phyloP scores from a whole-genome alignment of 1,284 basidiomycete genomes.

The Boletus smithii region DNA sequence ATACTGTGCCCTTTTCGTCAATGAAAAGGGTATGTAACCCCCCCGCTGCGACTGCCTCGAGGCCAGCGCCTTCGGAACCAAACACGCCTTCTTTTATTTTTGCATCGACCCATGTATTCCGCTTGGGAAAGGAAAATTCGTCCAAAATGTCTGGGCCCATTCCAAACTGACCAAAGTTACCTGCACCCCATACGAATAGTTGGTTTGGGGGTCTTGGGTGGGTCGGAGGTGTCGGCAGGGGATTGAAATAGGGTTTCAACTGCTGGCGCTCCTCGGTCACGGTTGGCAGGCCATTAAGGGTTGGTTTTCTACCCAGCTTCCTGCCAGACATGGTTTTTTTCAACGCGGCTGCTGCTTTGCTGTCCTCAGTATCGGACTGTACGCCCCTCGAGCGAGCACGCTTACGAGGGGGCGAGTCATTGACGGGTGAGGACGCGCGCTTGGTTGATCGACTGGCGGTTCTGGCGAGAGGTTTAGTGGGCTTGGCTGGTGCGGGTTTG shows the following conservation, averaged over 20 bases:
- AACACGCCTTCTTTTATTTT: slow-evolving; percentile 63
- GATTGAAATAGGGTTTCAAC: slow-evolving; percentile 55
- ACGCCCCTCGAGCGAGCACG: slow-evolving; percentile 38
- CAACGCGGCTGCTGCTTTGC: slow-evolving; percentile 17
- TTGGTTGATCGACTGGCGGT: slow-evolving; percentile 37
- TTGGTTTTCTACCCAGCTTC: slow-evolving; percentile 36
- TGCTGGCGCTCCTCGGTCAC: slow-evolving; percentile 36
- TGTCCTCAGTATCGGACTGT: slow-evolving; percentile 30
- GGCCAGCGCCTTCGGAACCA: slow-evolving; percentile 66
- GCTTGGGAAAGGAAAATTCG: slow-evolving; percentile 70
- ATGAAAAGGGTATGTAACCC: slow-evolving; percentile 84
- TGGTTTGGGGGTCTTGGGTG: slow-evolving; percentile 55
- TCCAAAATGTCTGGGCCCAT: slow-evolving; percentile 68
- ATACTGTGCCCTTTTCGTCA: slow-evolving; percentile 80
- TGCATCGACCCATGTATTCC: slow-evolving; percentile 62
- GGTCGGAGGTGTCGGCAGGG: slow-evolving; percentile 51
- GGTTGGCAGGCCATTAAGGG: slow-evolving; percentile 36
- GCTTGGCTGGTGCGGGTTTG: slow-evolving; percentile 20
- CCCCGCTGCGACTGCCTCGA: slow-evolving; percentile 74
- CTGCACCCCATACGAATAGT: slow-evolving; percentile 83
- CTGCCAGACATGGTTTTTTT: slow-evolving; percentile 25
- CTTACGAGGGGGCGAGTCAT: slow-evolving; percentile 39
- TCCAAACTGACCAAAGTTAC: slow-evolving; percentile 88
- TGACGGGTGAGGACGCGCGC: slow-evolving; percentile 35
- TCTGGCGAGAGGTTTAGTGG: slow-evolving; percentile 35